Evolutionary conservation across 1,284 basidiomycete species (phyloP), one percentile per base, ranked within the genome.

Genomic region (Ustilago sp.): DNA sequence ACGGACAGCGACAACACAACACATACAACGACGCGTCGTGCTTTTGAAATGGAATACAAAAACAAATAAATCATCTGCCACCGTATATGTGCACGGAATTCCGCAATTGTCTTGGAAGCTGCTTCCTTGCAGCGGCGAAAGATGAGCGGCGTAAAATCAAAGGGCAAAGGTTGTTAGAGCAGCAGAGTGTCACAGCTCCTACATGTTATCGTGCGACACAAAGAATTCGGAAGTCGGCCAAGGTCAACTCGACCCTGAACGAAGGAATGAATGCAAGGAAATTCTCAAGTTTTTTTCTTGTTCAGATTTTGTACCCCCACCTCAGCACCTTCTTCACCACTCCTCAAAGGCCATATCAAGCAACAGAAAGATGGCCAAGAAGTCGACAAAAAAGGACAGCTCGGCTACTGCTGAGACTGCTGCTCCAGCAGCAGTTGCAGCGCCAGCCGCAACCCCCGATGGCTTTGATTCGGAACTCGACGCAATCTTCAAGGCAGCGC

Each of bases 381-480:
- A 63, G 41, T 19, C 35, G 36, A 63, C 36, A 34, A 73, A 68
- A 43, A 67, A 67, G 52, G 19, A 15, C 5, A 31, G 23, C 1
- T 28, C 51, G 0, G 8, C 57, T 4, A 17, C 35, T 1, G 12
- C 60, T n/a, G 5, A 45, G n/a, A 19, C 54, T 13, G 34, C 59
- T 9, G 35, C 62, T 28, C 34, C 32, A 52, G 35, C 47, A 2
- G 39, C 45, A 9, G 43, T 35, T 19, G 38, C 11, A 5, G 38
- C 1, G 15, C 50, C 56, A 17, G 53, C 60, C 23, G 55, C 63
- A 5, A 28, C 56, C 3, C 53, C 61, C n/a, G 45, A 51, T 41
- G 56, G 53, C 59, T 83, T 84, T 52, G 83, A 84, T 55, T 32
- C 70, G 1, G 83, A 83, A 59, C 75, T 84, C 38, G 83, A 83